phyloP scores from a whole-genome alignment of 768 basidiomycete species.

The Stropharia rugosoannulata region DNA sequence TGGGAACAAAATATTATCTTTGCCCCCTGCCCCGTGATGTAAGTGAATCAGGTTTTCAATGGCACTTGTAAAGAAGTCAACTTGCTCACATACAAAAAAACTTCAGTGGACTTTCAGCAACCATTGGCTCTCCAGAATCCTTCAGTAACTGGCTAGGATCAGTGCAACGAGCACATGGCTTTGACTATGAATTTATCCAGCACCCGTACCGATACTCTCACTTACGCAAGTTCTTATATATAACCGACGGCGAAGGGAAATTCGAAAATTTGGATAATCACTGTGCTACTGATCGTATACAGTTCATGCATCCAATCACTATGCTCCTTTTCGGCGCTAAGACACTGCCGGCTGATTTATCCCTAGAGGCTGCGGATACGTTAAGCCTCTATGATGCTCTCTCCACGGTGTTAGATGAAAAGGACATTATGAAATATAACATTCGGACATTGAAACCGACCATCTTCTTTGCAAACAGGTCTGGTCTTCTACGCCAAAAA shows the following conservation, averaged over 20 bases:
- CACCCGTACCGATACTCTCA: constrained; percentile 75
- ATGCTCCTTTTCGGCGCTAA: constrained; percentile 53
- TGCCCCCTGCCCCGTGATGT: constrained; percentile 75
- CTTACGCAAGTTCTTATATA: constrained; percentile 66
- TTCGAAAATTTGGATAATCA: constrained; percentile 40
- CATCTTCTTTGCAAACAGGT: constrained; percentile 40
- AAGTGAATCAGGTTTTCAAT: constrained; percentile 11
- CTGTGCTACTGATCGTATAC: constrained; percentile 35
- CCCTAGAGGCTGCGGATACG: constrained; percentile 61
- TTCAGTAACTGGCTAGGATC: constrained; percentile 68
- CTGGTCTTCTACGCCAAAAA: constrained; percentile 48
- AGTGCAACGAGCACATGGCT: constrained; percentile 59
- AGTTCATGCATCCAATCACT: constrained; percentile 65
- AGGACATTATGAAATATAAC: constrained; percentile 12
- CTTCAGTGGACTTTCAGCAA: constrained; percentile 66
- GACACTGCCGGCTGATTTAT: constrained; percentile 57
- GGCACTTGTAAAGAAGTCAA: neutral
- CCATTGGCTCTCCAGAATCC: constrained; percentile 60
- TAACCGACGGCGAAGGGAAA: constrained; percentile 19
- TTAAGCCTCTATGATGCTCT: constrained; percentile 52
- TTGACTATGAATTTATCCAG: constrained; percentile 56
- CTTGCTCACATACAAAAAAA: neutral
- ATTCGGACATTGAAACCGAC: constrained; percentile 38
- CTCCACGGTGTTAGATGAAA: neutral
- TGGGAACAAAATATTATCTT: constrained; percentile 78